These are phyloP conservation scores for Pistacia vera DNA, from an alignment of 345 rosid species.

Conservation along the genomic window DNA sequence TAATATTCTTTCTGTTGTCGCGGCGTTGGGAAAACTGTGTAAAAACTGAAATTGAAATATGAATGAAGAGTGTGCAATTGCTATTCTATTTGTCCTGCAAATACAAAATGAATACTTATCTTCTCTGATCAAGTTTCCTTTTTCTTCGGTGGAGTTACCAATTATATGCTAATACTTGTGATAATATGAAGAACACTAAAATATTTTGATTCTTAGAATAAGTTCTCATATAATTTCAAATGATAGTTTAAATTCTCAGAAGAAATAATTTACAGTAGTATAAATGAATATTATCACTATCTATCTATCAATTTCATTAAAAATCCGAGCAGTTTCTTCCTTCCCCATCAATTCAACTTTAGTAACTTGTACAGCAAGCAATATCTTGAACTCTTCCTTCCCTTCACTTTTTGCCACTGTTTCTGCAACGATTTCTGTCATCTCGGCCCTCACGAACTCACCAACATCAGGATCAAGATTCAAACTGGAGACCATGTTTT, in stretches of 20 bases:
- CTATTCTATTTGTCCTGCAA: too few relatives aligned
- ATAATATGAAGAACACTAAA: too few relatives aligned
- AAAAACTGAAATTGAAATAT: background rate
- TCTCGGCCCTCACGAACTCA: background rate
- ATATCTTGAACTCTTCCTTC: background rate
- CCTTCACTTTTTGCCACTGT: too few relatives aligned
- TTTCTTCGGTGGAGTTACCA: background rate
- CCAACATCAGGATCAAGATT: background rate
- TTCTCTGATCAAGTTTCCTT: too few relatives aligned
- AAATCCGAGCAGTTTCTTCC: background rate
- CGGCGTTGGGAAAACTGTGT: background rate
- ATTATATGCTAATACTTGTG: background rate
- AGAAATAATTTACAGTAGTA: too few relatives aligned
- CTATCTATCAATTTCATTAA: too few relatives aligned
- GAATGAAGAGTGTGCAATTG: background rate
- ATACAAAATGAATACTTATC: background rate
- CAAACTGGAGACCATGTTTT: background rate
- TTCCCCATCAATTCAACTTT: background rate
- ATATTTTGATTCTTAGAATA: too few relatives aligned
- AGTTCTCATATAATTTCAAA: too few relatives aligned
- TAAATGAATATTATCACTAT: too few relatives aligned
- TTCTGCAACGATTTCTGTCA: background rate
- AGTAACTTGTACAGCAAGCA: background rate
- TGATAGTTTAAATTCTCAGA: too few relatives aligned
- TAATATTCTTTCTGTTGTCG: background rate